Evolutionary conservation across 1,284 basidiomycete genomes (phyloP).

Genomic region (Ceratobasidium theobromae): DNA sequence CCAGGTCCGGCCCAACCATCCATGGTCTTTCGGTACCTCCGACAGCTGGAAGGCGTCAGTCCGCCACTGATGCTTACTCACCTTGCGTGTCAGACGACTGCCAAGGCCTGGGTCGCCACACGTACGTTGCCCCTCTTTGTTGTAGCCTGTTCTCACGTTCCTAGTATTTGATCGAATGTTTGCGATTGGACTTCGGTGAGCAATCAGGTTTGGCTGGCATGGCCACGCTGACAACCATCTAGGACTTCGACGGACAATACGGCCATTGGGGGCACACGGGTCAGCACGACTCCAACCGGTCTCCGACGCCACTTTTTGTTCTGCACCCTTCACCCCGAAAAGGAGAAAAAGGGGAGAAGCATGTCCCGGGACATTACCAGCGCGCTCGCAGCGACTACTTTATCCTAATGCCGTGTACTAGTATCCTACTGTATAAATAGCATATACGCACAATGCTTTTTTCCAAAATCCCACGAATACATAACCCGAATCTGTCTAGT

Average conservation of each 20-base stretch:
- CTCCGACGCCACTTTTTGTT: conserved; percentile 79
- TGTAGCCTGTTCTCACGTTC: neutral
- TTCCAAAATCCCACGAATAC: conserved; percentile 12
- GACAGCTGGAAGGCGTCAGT: conserved; percentile 77
- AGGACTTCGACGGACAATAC: conserved; percentile 41
- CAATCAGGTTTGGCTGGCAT: conserved; percentile 59
- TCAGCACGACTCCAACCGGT: conserved; percentile 52
- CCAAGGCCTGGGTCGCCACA: conserved; percentile 81
- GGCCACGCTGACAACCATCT: conserved; percentile 45
- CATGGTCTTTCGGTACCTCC: conserved; percentile 85
- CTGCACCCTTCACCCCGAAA: conserved; percentile 59
- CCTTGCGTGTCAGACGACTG: conserved; percentile 81
- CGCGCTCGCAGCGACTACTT: conserved; percentile 24
- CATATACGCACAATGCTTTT: neutral
- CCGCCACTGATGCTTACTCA: conserved; percentile 78
- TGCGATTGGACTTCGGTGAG: conserved; percentile 72
- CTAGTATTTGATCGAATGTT: conserved; percentile 92
- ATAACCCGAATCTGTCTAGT: conserved; percentile 32
- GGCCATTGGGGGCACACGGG: conserved; percentile 14
- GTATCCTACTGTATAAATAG: neutral
- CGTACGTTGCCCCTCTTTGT: conserved; percentile 52
- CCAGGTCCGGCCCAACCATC: conserved; percentile 79
- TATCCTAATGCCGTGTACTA: neutral
- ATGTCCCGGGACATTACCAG: conserved; percentile 29
- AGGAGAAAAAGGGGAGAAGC: conserved; percentile 32